Base-by-base conservation (phyloP, 75 land plant species). In the Ceratopteris richardii region DNA sequence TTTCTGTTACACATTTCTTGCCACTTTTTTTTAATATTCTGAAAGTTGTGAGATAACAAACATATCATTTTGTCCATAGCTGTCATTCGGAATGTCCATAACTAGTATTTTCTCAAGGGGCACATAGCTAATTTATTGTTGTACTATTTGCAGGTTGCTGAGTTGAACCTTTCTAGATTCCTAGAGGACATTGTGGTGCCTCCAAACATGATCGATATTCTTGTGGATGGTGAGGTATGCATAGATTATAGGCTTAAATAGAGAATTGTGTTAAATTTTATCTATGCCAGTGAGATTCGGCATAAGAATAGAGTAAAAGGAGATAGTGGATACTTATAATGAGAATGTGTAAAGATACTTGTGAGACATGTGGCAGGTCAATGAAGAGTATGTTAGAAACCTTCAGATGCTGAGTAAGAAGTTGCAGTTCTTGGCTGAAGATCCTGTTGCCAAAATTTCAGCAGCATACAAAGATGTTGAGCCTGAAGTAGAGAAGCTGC, bases 211-310 rank as follows among this genome's bases (percentile, higher is more conserved):
- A 73, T 95, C 58, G 96, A 95, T 63, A 83, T 86, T 19, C 83
- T 95, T 66, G 84, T 95, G 44, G 99, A 95, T 65, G 97, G 99
- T 59, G 99, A 95, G 96, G 99, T 93, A 77, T 19, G 60, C 41
- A 22, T 53, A 4, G 50, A 46, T 5, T 30, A 25, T 18, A 11
- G 33, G 0, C 40, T 57, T 7, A 58, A 29, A 63, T 57, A 29
- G 61, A 19, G 43, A 22, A 28, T 17, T 6, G 12, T 0, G 18
- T 50, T 11, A 51, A 19, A 63, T 48, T 24, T 0, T 27, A 20
- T 51, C 30, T 33, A 13, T 2, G 26, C 29, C 31, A 44, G 17
- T 18, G 13, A 21, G 16, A 54, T n/a, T n/a, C n/a, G n/a, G n/a
- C n/a, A n/a, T n/a, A n/a, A n/a, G n/a, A n/a, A n/a, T n/a, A n/a